Evolutionary conservation across 805 yeast genomes (phyloP), one percentile per base, ranked within the genome.

Genomic region (Ogataea salicorniae): DNA sequence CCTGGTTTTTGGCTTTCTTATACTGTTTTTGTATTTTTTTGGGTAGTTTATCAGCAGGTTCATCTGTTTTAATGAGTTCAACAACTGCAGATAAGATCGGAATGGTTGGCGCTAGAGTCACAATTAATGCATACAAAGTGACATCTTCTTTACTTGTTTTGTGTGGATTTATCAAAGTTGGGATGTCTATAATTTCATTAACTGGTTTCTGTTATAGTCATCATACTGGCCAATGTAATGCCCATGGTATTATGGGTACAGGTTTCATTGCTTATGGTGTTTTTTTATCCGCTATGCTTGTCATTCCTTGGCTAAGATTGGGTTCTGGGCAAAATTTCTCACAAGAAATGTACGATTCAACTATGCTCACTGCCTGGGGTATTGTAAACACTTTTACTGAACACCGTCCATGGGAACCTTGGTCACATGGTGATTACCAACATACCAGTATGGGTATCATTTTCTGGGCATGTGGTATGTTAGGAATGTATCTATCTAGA

Each of bases 191-290:
- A 6, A 83, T 87, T 40, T 85, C 96, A 1, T 61, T 90, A 52
- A 79, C 88, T 53, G 97, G 96, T 2, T 92, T 90, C 66, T 92
- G 98, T 67, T 81, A 88, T 56, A 86, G 77, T 5, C 73, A 65
- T 34, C 94, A 87, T 58, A 82, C 95, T 0, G 98, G 98, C 22
- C 98, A 92, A 67, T 92, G 98, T 65, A 78, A 90, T 37, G 98
- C 98, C 0, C 98, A 92, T 64, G 97, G 97, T 5, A 87, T 92
- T 50, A 92, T 92, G 98, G 98, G 98, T 0, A 77, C 87, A 22
- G 84, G 95, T 0, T 92, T 92, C 57, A 76, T 92, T 11, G 67
- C 75, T 4, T 92, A 92, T 63, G 96, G 97, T 4, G 81, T 84
- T 50, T 67, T 89, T 11, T 73, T 88, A 56, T 63, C 80, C 3